Evolutionary conservation across 2,329 filamentous ascomycete genomes (phyloP), one percentile per base, ranked within the genome.

Genomic region (Neonectria coccinea): DNA sequence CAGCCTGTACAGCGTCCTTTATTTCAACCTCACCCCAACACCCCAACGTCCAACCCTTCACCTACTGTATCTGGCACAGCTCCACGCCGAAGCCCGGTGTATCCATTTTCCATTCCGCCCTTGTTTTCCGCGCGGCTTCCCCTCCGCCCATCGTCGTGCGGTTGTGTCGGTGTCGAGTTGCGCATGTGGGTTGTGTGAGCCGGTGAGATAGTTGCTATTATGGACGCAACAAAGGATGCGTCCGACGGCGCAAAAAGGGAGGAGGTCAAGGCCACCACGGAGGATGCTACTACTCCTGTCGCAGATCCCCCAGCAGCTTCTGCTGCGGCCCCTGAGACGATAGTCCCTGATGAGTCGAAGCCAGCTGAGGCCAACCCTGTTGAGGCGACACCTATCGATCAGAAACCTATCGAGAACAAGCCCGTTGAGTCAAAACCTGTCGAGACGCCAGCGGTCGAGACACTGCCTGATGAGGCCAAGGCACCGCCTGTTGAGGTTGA

Each of bases 241-340:
- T 56, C 69, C 51, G 74, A 74, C 44, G 67, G 59, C 41, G 59
- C 64, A 55, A 70, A 74, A 57, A 68, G 67, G 51, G 68, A 73
- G 41, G 70, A 75, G 56, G 45, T 70, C 55, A 73, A 69, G 56
- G 31, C 67, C 20, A 54, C 59, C 12, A 61, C 63, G 8, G 45
- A 48, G n/a, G 47, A 47, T 10, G 44, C 27, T 18, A 6, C 12
- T 8, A 16, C 16, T n/a, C 29, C 47, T 27, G 25, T 22, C n/a
- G n/a, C 31, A 16, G 29, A 29, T 14, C n/a, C 47, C 12, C 39
- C 45, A 29, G 31, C 47, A 33, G 45, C n/a, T 27, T 20, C 59
- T 44, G 41, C 25, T 9, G 6, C 62, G 33, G 47, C 55, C n/a
- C 22, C 47, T 48, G 57, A 56, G 54, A 62, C 52, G 14, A 39